phyloP scores from a whole-genome alignment of 768 basidiomycete species.

The Suillus brevipes region DNA sequence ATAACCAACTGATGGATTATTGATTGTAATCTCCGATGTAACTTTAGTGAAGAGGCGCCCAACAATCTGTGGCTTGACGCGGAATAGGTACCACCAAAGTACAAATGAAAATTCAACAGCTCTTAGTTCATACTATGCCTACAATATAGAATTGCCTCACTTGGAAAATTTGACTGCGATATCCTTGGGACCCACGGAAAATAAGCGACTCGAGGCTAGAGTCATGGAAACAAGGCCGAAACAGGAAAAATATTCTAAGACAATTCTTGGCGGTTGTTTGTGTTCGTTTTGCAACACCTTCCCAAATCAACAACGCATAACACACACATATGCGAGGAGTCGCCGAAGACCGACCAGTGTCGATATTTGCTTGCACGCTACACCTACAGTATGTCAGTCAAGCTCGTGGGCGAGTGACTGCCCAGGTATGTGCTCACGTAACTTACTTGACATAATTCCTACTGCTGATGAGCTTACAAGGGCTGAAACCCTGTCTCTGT shows the following conservation, averaged over 20 bases:
- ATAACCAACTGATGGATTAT: neutral
- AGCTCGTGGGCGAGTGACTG: neutral
- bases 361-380: neutral
- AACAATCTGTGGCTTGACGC: neutral
- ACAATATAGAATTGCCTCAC: conserved; percentile 7
- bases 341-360: too few species aligned
- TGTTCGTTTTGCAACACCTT: conserved; percentile 11
- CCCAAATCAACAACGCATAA: conserved; percentile 23
- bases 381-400: neutral
- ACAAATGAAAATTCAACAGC: neutral
- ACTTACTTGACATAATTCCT: neutral
- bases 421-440: neutral
- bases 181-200: conserved; percentile 4
- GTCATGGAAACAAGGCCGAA: conserved; percentile 9
- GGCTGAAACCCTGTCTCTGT: neutral
- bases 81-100: neutral
- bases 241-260: conserved; percentile 9
- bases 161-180: neutral
- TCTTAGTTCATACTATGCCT: neutral
- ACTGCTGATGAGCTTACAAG: neutral
- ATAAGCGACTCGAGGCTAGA: conserved; percentile 3
- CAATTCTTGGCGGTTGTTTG: conserved; percentile 21
- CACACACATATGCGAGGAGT: too few species aligned
- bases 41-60: neutral
- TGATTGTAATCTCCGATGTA: neutral